A percentile compares a stretch with the other conserved stretches of the same genome.
Evolutionary conservation across 495 filamentous ascomycete species (phyloP).

Genomic region (Glarea lozoyensis): DNA sequence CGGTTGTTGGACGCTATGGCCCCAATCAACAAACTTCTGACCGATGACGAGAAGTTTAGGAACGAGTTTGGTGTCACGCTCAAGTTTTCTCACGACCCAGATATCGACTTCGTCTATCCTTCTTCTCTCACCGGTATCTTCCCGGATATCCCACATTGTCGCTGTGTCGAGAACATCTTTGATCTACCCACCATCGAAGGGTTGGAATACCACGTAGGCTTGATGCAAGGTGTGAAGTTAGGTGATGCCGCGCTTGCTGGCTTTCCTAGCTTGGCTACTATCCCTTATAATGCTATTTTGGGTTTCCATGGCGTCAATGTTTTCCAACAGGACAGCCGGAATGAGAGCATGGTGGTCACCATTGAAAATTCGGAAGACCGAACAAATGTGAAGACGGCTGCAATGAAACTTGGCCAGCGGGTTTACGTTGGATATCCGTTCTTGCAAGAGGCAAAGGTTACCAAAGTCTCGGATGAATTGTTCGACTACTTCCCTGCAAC

Average conservation of each 20-base stretch:
- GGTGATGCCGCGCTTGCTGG: slow-evolving; percentile 77
- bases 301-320: slow-evolving; percentile 89
- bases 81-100: slow-evolving; percentile 81
- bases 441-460: slow-evolving; percentile 84
- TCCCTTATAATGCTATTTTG: slow-evolving; percentile 69
- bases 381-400: slow-evolving; percentile 62
- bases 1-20: slow-evolving; percentile 78
- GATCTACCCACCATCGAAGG: slow-evolving; percentile 91
- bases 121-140: slow-evolving; percentile 87
- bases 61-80: slow-evolving; percentile 88
- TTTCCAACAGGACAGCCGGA: slow-evolving; percentile 95
- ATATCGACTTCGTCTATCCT: slow-evolving; percentile 69
- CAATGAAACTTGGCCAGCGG: slow-evolving; percentile 69
- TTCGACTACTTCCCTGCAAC: slow-evolving; percentile 75
- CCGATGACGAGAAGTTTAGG: slow-evolving; percentile 63
- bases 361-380: slow-evolving; percentile 63
- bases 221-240: slow-evolving; percentile 81
- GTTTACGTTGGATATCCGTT: slow-evolving; percentile 95
- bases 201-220: slow-evolving; percentile 71
- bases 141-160: slow-evolving; percentile 78
- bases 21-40: slow-evolving; percentile 67
- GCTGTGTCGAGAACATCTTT: slow-evolving; percentile 89
- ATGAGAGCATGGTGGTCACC: slow-evolving; percentile 92
- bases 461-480: slow-evolving; percentile 83
- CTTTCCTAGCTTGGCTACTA: slow-evolving; percentile 79